Conservation (phyloP, 2,329 filamentous ascomycete genomes). For the Talaromyces islandicus region DNA sequence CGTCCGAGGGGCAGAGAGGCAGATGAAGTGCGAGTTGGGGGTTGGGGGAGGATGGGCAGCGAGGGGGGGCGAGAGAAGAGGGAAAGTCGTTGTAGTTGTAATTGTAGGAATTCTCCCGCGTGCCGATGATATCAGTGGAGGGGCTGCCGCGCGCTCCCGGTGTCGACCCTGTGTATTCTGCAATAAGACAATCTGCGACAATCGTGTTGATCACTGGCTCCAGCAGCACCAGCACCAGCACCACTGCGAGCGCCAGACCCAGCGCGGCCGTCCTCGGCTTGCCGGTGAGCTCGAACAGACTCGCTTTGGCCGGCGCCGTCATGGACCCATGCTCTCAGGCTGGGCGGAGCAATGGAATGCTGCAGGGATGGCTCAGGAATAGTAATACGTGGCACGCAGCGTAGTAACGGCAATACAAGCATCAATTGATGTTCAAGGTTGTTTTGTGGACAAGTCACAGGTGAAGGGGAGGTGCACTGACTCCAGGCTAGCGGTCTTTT, state of each 20-base stretch:
- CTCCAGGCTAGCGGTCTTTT: not conserved
- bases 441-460: not conserved
- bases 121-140: conserved; percentile 10
- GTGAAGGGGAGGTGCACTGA: not conserved
- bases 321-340: conserved; percentile 6
- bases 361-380: not conserved
- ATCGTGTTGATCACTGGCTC: not conserved
- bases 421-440: not conserved
- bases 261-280: conserved; percentile 10
- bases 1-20: not conserved
- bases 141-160: not conserved
- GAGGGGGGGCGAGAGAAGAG: not conserved
- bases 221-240: conserved; percentile 3
- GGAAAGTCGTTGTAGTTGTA: not conserved
- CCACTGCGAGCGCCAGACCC: conserved; percentile 3
- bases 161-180: not conserved
- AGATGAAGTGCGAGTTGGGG: not conserved
- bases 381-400: too few relatives aligned
- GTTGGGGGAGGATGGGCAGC: not conserved
- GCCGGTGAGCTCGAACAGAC: conserved; percentile 7
- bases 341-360: not conserved
- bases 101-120: not conserved
- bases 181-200: not conserved
- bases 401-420: too few relatives aligned
- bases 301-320: conserved; percentile 6